Base-by-base conservation (phyloP, 1,284 basidiomycete genomes). In the Pterulicium gracile region DNA sequence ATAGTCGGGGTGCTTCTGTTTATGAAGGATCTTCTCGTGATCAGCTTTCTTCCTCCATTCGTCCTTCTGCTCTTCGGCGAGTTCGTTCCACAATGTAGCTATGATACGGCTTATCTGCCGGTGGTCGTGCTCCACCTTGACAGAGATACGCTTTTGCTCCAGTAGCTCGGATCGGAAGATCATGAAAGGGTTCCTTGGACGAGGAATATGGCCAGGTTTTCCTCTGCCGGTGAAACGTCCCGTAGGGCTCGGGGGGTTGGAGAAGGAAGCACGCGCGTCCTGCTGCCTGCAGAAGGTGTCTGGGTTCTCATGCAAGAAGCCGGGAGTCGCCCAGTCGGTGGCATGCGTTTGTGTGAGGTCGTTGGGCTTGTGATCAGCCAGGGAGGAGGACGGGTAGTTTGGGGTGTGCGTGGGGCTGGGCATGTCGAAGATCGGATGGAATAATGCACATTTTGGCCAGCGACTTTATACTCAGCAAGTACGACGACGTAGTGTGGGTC, bases 171-270 rank as follows among this genome's bases (percentile, higher is more conserved):
- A 81, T 40, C 88, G 77, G 61, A 85, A 92, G 58, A 91, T 73
- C 66, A 92, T 88, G 67, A 89, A 92, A 20, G 85, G 79, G 60
- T 91, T 92, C 22, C 81, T 70, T 0, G 88, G 89, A 12, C 88
- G 77, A 44, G 82, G 83, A 47, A 88, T 72, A 52, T 65, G 66
- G 23, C 23, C 23, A 17, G 36, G 15, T 58, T 40, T 39, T 7
- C 19, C 36, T 18, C 19, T 39, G 15, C n/a, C 15, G 4, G 4
- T 7, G 4, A 15, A 18, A 39, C 36, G 36, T 15, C 36, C 36
- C 19, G 36, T 7, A 4, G 36, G 36, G 19, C 36, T 39, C 7
- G 15, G 15, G 4, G 36, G 15, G 15, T 13, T 7, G 19, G 36
- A 39, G 19, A 5, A 39, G 5, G 36, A 17, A 7, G 15, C 15